A percentile compares a stretch with the other conserved stretches of the same genome.
Evolutionary conservation across 2,329 filamentous ascomycete genomes (phyloP).

Genomic region (Cadophora sp.): DNA sequence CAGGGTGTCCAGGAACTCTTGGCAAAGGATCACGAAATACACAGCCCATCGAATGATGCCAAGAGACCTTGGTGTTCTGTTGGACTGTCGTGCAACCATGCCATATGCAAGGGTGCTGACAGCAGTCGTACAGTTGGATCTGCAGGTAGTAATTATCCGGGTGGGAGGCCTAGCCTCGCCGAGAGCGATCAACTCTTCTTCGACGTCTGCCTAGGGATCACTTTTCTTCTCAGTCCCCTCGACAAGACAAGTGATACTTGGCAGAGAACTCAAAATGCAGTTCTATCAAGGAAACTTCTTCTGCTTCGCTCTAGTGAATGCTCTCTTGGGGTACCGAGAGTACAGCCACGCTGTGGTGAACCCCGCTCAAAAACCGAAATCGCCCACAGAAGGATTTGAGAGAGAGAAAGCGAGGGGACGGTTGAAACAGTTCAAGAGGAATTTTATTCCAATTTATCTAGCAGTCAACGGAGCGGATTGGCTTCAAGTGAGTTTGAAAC

Average conservation of each 20-base stretch:
- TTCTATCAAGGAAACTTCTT: conserved; percentile 35
- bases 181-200: not conserved
- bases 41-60: too few relatives aligned
- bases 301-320: conserved; percentile 30
- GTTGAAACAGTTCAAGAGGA: conserved; percentile 33
- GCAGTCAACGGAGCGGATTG: conserved; percentile 58
- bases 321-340: conserved; percentile 23
- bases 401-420: conserved; percentile 12
- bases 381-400: not conserved
- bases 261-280: not conserved
- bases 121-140: not conserved
- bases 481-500: conserved; percentile 50
- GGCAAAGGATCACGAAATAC: too few relatives aligned
- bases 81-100: not conserved
- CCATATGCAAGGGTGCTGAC: not conserved
- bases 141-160: conserved; percentile 1
- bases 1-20: too few relatives aligned
- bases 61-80: not conserved
- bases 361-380: conserved; percentile 9
- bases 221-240: not conserved
- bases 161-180: conserved; percentile 2
- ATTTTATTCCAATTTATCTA: conserved; percentile 52
- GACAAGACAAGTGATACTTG: not conserved
- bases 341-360: not conserved
- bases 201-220: not conserved